A percentile compares a stretch with the other conserved stretches of the same genome.
These are phyloP conservation scores for Chlamydomonas sphaeroides DNA, from an alignment of 139 green algal species.

Conservation along the genomic window DNA sequence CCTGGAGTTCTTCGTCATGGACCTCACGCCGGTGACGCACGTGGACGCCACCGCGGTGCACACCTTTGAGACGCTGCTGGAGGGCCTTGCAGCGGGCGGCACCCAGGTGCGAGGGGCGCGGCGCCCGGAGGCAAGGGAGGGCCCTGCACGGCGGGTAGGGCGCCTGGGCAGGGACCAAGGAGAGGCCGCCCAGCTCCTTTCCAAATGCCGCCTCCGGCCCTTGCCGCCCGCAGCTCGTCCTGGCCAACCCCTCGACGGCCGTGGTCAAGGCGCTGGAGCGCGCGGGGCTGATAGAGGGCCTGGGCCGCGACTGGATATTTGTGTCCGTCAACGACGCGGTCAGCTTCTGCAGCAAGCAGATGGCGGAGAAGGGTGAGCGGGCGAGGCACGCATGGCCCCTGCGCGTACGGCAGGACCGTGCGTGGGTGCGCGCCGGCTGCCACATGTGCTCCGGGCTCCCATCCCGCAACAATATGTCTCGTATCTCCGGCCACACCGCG, in stretches of 20 bases:
- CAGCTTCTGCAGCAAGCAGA: neutral
- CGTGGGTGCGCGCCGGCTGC: too few relatives aligned
- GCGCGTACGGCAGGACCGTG: too few relatives aligned
- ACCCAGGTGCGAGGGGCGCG: neutral
- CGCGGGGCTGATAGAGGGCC: slow-evolving; percentile 5
- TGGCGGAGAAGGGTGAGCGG: neutral
- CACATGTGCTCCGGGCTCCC: too few relatives aligned
- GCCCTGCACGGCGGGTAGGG: too few relatives aligned
- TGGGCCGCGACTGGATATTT: slow-evolving; percentile 52
- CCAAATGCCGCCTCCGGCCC: neutral
- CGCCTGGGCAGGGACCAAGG: too few relatives aligned
- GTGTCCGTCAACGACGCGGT: slow-evolving; percentile 52
- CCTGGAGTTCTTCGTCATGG: slow-evolving; percentile 76
- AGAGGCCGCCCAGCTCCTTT: neutral
- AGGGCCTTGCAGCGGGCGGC: neutral
- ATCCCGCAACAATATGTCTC: too few relatives aligned
- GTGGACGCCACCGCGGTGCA: slow-evolving; percentile 68
- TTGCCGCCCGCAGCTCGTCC: neutral
- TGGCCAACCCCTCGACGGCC: slow-evolving; percentile 42
- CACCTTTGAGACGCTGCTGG: neutral
- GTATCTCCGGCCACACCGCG: too few relatives aligned
- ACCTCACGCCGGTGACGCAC: slow-evolving; percentile 79
- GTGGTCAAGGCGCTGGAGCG: slow-evolving; percentile 29
- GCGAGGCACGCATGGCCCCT: too few relatives aligned
- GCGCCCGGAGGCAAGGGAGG: too few relatives aligned